A percentile compares a stretch with the other conserved stretches of the same genome.
phyloP scores from a whole-genome alignment of 2,329 filamentous ascomycete genomes.

The Fusarium temperatum region DNA sequence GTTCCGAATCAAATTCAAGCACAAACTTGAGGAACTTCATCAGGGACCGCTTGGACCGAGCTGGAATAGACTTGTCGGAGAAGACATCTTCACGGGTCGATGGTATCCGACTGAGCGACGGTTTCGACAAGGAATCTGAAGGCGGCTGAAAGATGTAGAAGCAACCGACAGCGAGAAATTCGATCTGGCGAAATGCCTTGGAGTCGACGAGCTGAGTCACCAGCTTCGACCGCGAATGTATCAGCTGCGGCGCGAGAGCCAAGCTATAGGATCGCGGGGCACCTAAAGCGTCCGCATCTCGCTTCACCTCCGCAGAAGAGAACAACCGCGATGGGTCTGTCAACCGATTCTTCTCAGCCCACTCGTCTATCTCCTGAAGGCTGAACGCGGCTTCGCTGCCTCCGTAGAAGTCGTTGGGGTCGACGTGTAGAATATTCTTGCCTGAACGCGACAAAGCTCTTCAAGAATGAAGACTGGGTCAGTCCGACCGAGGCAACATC shows the following conservation, averaged over 20 bases:
- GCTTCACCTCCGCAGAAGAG: constrained; percentile 48
- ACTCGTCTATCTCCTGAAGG: constrained; percentile 81
- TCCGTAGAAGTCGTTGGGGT: constrained; percentile 89
- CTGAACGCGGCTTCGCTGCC: constrained; percentile 86
- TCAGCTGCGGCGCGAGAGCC: constrained; percentile 83
- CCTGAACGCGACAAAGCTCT: constrained; percentile 92
- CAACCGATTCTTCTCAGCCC: constrained; percentile 61
- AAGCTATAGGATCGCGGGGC: constrained; percentile 82
- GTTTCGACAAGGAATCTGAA: constrained; percentile 40
- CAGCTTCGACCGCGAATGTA: constrained; percentile 84
- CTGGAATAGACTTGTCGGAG: constrained; percentile 76
- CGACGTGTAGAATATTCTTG: constrained; percentile 91
- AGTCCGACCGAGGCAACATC: constrained; percentile 45
- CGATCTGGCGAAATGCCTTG: constrained; percentile 85
- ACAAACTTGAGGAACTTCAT: constrained; percentile 97
- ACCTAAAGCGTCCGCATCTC: constrained; percentile 57
- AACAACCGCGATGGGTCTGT: constrained; percentile 39
- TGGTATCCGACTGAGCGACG: constrained; percentile 75
- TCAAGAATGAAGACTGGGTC: constrained; percentile 47
- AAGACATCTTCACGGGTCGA: constrained; percentile 94
- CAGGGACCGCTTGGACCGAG: constrained; percentile 82
- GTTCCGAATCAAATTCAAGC: constrained; percentile 70
- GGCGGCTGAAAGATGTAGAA: constrained; percentile 78
- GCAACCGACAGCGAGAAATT: constrained; percentile 91
- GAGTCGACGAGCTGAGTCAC: constrained; percentile 87